These are phyloP conservation scores for Zygoascus biomembranicola DNA, from an alignment of 805 yeast genomes.

Conservation along the genomic window DNA sequence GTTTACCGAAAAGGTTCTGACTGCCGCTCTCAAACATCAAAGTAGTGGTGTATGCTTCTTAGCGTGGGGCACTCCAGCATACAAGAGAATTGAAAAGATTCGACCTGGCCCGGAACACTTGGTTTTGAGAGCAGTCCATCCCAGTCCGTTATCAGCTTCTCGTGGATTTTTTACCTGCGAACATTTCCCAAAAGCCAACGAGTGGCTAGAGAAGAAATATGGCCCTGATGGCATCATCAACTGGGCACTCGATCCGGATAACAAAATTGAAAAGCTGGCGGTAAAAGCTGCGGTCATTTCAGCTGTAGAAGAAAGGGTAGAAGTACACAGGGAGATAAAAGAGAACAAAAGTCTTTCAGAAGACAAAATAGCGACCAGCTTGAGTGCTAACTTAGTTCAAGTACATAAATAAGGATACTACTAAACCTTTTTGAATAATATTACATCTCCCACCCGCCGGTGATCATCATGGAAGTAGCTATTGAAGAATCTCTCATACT, in stretches of 20 bases:
- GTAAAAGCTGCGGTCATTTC: not conserved
- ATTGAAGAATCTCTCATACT: conserved; percentile 58
- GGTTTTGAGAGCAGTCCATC: conserved; percentile 75
- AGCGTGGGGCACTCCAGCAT: conserved; percentile 80
- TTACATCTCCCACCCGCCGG: conserved; percentile 69
- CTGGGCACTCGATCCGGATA: conserved; percentile 43
- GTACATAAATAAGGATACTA: not conserved
- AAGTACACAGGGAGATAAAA: too few relatives aligned
- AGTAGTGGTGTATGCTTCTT: conserved; percentile 58
- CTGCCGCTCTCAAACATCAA: conserved; percentile 34
- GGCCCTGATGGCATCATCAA: conserved; percentile 44
- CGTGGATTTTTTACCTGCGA: conserved; percentile 73
- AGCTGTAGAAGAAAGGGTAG: not conserved
- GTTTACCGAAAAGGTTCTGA: conserved; percentile 69
- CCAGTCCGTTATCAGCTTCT: conserved; percentile 88
- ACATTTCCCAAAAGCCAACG: conserved; percentile 70
- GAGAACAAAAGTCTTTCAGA: too few relatives aligned
- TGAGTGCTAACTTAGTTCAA: too few relatives aligned
- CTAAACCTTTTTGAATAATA: conserved; percentile 38
- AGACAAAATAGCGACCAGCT: not conserved
- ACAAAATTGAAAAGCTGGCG: conserved; percentile 12
- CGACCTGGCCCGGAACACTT: conserved; percentile 27
- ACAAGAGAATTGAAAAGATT: conserved; percentile 43
- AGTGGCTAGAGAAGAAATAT: conserved; percentile 52
- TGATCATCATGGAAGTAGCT: conserved; percentile 79